Evolutionary conservation across 169 alveolate genomes (phyloP).

Genomic region (Plasmodium relictum): DNA sequence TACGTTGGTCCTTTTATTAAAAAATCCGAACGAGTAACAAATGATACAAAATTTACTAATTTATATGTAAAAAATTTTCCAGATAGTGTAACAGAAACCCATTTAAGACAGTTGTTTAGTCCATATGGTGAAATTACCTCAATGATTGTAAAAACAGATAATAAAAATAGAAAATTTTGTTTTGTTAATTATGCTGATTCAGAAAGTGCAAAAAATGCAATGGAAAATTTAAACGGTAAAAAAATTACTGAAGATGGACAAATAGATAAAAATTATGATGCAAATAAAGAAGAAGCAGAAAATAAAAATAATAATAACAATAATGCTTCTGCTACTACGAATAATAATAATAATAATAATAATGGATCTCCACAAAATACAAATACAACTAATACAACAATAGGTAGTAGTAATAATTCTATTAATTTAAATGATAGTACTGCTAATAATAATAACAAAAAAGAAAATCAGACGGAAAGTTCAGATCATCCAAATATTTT

Average conservation of each 20-base stretch:
- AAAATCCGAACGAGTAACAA: conserved; percentile 88
- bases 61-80: conserved; percentile 95
- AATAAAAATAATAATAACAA: not conserved
- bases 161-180: conserved; percentile 91
- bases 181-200: conserved; percentile 91
- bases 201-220: conserved; percentile 92
- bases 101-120: conserved; percentile 84
- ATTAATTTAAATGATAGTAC: not conserved
- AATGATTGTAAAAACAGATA: conserved; percentile 88
- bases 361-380: not conserved
- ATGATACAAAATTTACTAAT: conserved; percentile 87
- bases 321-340: conserved; percentile 1
- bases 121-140: conserved; percentile 93
- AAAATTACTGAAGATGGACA: conserved; percentile 83
- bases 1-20: conserved; percentile 93
- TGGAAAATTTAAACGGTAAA: conserved; percentile 90
- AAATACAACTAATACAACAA: conserved; percentile 5
- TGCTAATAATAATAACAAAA: not conserved
- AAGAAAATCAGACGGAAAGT: conserved; percentile 3
- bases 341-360: not conserved
- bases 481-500: conserved; percentile 73
- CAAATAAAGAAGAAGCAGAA: conserved; percentile 53
- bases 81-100: conserved; percentile 89
- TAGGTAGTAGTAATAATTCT: conserved; percentile 6
- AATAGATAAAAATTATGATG: conserved; percentile 50